Base-by-base conservation (phyloP, 192 early-diverging fungal species). In the Umbelopsis sp. region DNA sequence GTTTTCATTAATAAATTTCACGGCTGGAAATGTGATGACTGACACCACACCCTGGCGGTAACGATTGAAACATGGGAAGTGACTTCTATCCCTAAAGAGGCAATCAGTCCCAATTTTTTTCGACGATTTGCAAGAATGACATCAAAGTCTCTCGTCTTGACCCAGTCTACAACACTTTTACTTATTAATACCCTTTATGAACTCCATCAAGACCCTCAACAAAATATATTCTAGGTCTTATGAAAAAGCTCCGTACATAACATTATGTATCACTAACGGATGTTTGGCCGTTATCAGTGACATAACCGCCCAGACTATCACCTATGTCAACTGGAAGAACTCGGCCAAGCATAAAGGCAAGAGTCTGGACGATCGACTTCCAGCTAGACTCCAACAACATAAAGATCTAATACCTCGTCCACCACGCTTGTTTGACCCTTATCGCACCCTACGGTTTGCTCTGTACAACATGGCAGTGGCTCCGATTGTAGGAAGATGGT, bases 401-500 rank as follows among this genome's bases (percentile, higher is more conserved):
- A 43, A 70, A 29, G 21, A 45, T 24, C 11, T 31, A 1, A 56
- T 22, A 59, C 31, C 54, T 31, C 29, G n/a, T 41, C 50, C 70
- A 36, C 34, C 71, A 5, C 21, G 34, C 9, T 8, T 26, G 17
- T 81, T 82, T 41, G 83, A 89, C 65, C 65, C 68, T 22, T n/a
- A 68, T 12, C 81, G 91, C 24, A 85, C 85, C 8, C 38, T 83
- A 21, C 82, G 90, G 3, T 91, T 92, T 75, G 86, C 89, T 52
- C 52, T 83, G 4, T 94, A 90, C 80, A 90, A 90, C 56, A 85
- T 90, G 29, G 68, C 83, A 25, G 85, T 90, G 12, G 92, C 92
- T 7, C 92, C 92, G 0, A 17, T 92, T 1, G 82, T 91, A 17
- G 85, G 89, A 66, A 83, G 73, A 31, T 94, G 92, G 92, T 94